A percentile compares a stretch with the other conserved stretches of the same genome.
Evolutionary conservation across 2,329 filamentous ascomycete species (phyloP).

Genomic region (Thielaviopsis populi): DNA sequence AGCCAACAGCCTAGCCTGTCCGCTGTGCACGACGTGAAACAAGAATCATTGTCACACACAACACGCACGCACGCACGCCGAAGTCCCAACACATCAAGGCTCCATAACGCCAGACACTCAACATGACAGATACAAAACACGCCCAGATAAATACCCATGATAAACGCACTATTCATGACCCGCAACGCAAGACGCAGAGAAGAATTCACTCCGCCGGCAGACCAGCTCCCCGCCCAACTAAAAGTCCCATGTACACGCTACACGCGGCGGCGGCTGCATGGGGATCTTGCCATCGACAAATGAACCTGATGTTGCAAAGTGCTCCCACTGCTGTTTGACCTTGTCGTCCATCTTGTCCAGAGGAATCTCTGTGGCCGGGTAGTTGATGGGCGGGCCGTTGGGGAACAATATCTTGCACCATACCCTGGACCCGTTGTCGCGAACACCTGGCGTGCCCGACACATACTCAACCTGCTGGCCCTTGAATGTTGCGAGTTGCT

Average conservation of each 20-base stretch:
- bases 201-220: neutral
- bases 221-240: conserved; percentile 24
- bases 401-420: conserved; percentile 60
- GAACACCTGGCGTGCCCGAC: conserved; percentile 32
- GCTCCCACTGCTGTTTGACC: conserved; percentile 47
- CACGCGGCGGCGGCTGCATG: conserved; percentile 58
- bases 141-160: neutral
- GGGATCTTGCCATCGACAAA: conserved; percentile 64
- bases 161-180: neutral
- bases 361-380: conserved; percentile 46
- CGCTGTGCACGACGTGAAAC: too few relatives aligned
- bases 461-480: conserved; percentile 48
- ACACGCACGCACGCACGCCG: neutral
- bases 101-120: conserved; percentile 5
- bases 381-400: conserved; percentile 48
- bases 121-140: neutral
- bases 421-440: conserved; percentile 34
- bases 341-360: conserved; percentile 42
- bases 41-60: neutral
- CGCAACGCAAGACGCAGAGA: neutral
- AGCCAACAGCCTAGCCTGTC: neutral
- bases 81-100: neutral
- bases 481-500: conserved; percentile 44
- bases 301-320: conserved; percentile 46
- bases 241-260: conserved; percentile 62